A percentile compares a stretch with the other conserved stretches of the same genome.
Evolutionary conservation across 2,329 filamentous ascomycete genomes (phyloP).

Genomic region (Alternaria gansuensis): DNA sequence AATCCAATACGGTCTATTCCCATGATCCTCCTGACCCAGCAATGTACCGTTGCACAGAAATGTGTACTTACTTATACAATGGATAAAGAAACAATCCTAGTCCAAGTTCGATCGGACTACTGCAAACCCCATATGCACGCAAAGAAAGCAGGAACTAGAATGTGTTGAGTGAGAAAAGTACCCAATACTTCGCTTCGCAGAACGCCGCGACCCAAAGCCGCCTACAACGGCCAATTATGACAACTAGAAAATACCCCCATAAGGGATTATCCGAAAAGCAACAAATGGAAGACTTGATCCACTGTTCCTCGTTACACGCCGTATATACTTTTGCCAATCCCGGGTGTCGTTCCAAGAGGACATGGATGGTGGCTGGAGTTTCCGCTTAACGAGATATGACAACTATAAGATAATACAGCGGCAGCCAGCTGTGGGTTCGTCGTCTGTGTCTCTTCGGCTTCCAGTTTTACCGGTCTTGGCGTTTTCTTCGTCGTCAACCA

Average conservation of each 20-base stretch:
- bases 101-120: constrained; percentile 9
- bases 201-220: constrained; percentile 15
- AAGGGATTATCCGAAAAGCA: not conserved
- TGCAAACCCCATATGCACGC: constrained; percentile 27
- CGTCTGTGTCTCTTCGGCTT: constrained; percentile 61
- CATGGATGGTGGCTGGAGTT: constrained; percentile 1
- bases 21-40: constrained; percentile 8
- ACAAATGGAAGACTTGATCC: not conserved
- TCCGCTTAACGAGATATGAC: constrained; percentile 5
- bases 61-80: constrained; percentile 27
- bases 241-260: constrained; percentile 8
- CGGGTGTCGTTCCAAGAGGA: constrained; percentile 2
- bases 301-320: not conserved
- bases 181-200: constrained; percentile 9
- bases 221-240: constrained; percentile 13
- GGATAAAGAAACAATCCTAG: constrained; percentile 16
- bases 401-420: constrained; percentile 70
- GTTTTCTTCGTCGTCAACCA: constrained; percentile 81
- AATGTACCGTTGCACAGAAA: constrained; percentile 15
- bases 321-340: constrained; percentile 10
- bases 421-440: constrained; percentile 66
- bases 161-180: constrained; percentile 10
- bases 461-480: constrained; percentile 71
- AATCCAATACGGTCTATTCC: constrained; percentile 24
- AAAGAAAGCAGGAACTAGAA: constrained; percentile 15